These are phyloP conservation scores for Lavandula angustifolia DNA, from an alignment of 257 asterid genomes.

Conservation along the genomic window DNA sequence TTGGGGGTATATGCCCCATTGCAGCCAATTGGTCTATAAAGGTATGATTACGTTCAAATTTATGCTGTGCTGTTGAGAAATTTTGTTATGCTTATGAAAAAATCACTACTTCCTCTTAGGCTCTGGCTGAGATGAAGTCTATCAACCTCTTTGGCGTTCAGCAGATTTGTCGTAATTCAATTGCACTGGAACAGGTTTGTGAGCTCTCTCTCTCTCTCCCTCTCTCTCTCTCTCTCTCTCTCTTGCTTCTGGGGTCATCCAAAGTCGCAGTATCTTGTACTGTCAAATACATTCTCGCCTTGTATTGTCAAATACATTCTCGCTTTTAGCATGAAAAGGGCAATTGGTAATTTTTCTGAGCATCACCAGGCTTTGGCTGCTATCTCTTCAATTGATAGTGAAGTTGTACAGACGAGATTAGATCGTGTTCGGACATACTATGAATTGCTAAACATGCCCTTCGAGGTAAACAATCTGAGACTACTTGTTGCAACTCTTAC, in stretches of 20 bases:
- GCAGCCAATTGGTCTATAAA: constrained; percentile 80
- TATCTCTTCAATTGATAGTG: constrained; percentile 80
- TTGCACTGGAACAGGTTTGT: constrained; percentile 93
- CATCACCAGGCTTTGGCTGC: constrained; percentile 84
- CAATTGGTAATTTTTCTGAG: constrained; percentile 31
- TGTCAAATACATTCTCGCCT: constrained; percentile 10
- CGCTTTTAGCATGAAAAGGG: constrained; percentile 13
- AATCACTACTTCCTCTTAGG: constrained; percentile 47
- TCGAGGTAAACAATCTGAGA: constrained; percentile 65
- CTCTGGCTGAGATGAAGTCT: constrained; percentile 86
- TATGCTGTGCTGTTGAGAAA: constrained; percentile 25
- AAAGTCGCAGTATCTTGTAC: neutral
- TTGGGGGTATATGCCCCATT: constrained; percentile 86
- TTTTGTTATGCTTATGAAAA: constrained; percentile 29
- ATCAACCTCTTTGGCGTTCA: constrained; percentile 99
- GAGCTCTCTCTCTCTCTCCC: neutral
- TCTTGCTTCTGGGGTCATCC: too few species aligned
- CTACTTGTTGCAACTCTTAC: neutral
- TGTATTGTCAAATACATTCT: constrained; percentile 17
- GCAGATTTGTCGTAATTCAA: constrained; percentile 97
- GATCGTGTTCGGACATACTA: constrained; percentile 90
- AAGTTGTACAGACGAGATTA: constrained; percentile 74
- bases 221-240: neutral
- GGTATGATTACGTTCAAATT: constrained; percentile 51
- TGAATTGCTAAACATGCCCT: constrained; percentile 93